Evolutionary conservation across 345 rosid species (phyloP), one percentile per base, ranked within the genome.

Genomic region (Murraya koenigii): DNA sequence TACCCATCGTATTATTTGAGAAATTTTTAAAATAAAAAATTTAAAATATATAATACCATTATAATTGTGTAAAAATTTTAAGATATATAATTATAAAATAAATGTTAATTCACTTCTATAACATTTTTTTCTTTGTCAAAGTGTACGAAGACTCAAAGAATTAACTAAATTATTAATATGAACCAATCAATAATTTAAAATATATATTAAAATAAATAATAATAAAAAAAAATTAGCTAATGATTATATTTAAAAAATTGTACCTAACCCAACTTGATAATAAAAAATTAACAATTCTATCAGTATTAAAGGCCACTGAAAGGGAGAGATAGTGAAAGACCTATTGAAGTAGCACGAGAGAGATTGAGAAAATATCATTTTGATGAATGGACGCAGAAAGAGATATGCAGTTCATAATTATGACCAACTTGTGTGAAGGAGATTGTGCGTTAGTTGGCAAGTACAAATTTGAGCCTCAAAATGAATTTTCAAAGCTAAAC

Each of bases 401-500:
- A 32, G 63, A 2, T 0, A 8, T 30, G 28, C 2, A 6, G 62
- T 22, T 6, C 2, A 14, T 30, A 44, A 63, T 6, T 33, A 28
- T 32, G 2, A 65, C 17, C 47, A 30, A 68, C 28, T 35, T 83
- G 76, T 54, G 82, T 67, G 85, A 55, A 72, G 75, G 72, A 81
- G 23, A 74, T 7, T 69, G 13, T 38, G 25, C 20, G 0, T 5
- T 14, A 63, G 30, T 33, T 47, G 74, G 74, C 52, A 41, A 33
- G 74, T 4, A 2, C 3, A 33, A 39, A 58, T 49, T 38, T 8
- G 52, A 71, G 54, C 77, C 80, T 25, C 70, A 72, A 26, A 52
- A 22, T 65, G 61, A 72, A 81, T 25, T 77, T 38, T 69, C 75
- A 74, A 17, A 59, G 20, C 22, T 22, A 28, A 28, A 52, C 1